A percentile compares a stretch with the other conserved stretches of the same genome.
Conservation (phyloP, 768 basidiomycete genomes). For the Postia placenta region DNA sequence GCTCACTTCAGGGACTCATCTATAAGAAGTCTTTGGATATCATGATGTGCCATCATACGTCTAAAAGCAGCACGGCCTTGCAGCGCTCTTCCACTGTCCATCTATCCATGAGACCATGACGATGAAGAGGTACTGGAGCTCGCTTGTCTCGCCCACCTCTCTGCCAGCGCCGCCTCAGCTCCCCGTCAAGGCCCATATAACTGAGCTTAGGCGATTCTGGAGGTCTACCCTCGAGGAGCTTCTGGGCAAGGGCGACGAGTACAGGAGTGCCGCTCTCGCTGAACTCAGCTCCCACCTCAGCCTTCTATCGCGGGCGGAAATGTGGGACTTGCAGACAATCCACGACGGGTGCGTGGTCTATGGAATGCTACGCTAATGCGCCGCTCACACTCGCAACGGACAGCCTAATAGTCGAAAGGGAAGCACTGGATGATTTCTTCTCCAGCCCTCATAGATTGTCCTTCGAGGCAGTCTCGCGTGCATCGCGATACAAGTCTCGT, state of each 20-base stretch:
- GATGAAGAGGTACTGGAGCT: background rate
- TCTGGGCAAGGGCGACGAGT: background rate
- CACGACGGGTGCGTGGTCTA: conserved; percentile 3
- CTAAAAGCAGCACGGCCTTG: background rate
- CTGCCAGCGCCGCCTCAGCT: background rate
- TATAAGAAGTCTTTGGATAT: conserved; percentile 4
- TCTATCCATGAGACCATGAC: conserved; percentile 4
- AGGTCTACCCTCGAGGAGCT: background rate
- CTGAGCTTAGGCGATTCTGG: background rate
- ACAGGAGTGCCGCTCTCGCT: background rate
- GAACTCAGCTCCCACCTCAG: background rate
- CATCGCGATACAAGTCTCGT: conserved; percentile 1
- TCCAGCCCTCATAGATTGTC: background rate
- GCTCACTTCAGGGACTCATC: background rate
- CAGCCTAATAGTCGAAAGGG: conserved; percentile 3
- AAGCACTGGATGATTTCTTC: background rate
- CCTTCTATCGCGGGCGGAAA: background rate
- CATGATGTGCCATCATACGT: background rate
- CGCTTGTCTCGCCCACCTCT: background rate
- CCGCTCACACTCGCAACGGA: background rate
- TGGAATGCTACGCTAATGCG: background rate
- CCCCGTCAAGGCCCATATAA: background rate
- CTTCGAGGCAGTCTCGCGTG: conserved; percentile 1
- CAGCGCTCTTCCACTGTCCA: background rate
- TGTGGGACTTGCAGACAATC: conserved; percentile 4